Conservation (phyloP, 2,329 filamentous ascomycete genomes). For the Polychaeton citri region DNA sequence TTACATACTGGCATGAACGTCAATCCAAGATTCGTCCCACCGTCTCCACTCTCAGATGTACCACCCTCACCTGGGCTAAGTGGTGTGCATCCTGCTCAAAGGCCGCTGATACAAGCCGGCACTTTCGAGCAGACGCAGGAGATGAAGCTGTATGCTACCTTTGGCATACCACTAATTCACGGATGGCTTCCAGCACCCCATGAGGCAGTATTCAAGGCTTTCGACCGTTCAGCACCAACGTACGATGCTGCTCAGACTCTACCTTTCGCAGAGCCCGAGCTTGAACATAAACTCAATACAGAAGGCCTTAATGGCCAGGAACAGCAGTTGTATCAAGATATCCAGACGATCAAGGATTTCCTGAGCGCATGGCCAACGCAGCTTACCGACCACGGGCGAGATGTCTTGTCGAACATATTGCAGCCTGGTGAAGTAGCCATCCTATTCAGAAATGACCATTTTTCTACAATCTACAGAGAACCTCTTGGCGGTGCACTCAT, state of each 20-base stretch:
- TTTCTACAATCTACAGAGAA: slow-evolving; percentile 85
- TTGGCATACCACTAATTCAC: slow-evolving; percentile 78
- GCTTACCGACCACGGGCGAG: slow-evolving; percentile 67
- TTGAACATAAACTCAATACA: slow-evolving; percentile 62
- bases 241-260: slow-evolving; percentile 89
- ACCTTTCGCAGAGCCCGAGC: slow-evolving; percentile 75
- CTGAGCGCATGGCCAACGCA: slow-evolving; percentile 72
- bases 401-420: slow-evolving; percentile 57
- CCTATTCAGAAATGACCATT: slow-evolving; percentile 93
- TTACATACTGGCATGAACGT: slow-evolving; percentile 97
- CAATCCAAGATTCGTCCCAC: slow-evolving; percentile 71
- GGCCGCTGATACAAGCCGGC: slow-evolving; percentile 42
- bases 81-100: slow-evolving; percentile 21
- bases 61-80: slow-evolving; percentile 24
- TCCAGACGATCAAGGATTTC: slow-evolving; percentile 72
- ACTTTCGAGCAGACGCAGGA: slow-evolving; percentile 79
- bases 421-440: slow-evolving; percentile 73
- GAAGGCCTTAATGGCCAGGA: slow-evolving; percentile 57
- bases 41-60: slow-evolving; percentile 10
- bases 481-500: slow-evolving; percentile 62
- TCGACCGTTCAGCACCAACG: slow-evolving; percentile 62
- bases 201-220: slow-evolving; percentile 41
- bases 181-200: slow-evolving; percentile 60
- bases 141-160: slow-evolving; percentile 83
- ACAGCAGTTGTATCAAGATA: slow-evolving; percentile 68